These are phyloP conservation scores for Clarkia xantiana DNA, from an alignment of 345 rosid species.

Conservation along the genomic window DNA sequence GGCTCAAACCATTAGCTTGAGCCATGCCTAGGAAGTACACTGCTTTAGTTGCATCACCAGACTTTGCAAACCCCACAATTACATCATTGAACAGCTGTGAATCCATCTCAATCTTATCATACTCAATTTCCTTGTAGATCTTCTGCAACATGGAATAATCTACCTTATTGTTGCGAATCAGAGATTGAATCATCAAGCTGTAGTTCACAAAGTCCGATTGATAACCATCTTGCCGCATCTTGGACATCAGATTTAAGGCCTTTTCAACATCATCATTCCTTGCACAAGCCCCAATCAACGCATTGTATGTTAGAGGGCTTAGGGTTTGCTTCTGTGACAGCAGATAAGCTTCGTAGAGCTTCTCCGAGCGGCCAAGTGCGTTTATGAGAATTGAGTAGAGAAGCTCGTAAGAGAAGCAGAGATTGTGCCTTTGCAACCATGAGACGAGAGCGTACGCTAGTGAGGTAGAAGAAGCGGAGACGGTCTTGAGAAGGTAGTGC, in stretches of 20 bases:
- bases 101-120: conserved; percentile 67
- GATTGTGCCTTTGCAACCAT: conserved; percentile 80
- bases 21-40: conserved; percentile 55
- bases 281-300: conserved; percentile 78
- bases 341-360: conserved; percentile 85
- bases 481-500: conserved; percentile 68
- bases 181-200: conserved; percentile 65
- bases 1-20: conserved; percentile 58
- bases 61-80: conserved; percentile 70
- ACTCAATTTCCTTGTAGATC: conserved; percentile 49
- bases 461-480: conserved; percentile 49
- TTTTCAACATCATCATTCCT: conserved; percentile 72
- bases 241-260: conserved; percentile 69
- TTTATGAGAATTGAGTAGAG: conserved; percentile 85
- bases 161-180: conserved; percentile 48
- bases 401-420: conserved; percentile 89
- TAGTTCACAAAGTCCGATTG: conserved; percentile 80
- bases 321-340: conserved; percentile 62
- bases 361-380: conserved; percentile 90
- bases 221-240: conserved; percentile 78
- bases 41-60: conserved; percentile 59
- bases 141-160: conserved; percentile 54
- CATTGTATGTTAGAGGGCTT: conserved; percentile 87
- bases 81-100: conserved; percentile 68
- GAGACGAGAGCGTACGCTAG: conserved; percentile 76